Base-by-base conservation (phyloP, 2,329 filamentous ascomycete species). In the Hymenoscyphus scutula region DNA sequence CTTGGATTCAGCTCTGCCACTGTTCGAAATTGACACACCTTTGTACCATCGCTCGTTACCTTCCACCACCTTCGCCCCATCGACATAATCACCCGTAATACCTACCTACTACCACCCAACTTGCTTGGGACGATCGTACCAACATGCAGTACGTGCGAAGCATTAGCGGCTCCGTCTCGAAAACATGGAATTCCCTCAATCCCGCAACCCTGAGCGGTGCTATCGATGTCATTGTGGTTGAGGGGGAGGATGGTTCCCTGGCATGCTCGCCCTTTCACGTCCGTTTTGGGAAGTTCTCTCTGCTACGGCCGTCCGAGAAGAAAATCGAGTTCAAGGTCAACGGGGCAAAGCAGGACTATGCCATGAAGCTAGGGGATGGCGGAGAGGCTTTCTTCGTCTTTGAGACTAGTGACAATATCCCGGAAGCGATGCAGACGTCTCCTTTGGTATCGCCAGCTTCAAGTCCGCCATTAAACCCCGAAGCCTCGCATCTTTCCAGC, bases 161-260 rank as follows among this genome's bases (percentile, higher is more conserved):
- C 74, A 86, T 98, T 72, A 95, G 92, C 77, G 93, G 93, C 76
- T 96, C 92, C 59, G 94, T 99, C 72, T 96, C 93, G 71, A 97
- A 95, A 80, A 94, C 95, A 77, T 99, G 95, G 95, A 99, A 99
- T 78, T 97, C 93, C 29, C 96, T 99, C 82, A 99, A 99, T 77
- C 95, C 95, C 58, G 92, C 95, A 53, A 99, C 95, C 13, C 85
- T 99, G 62, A 97, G 92, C 79, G 95, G 95, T 74, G 95, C 95
- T 74, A 98, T 99, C 79, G 95, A 99, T 82, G 94, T 98, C 70
- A 97, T 99, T 70, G 94, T 99, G 61, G 92, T 99, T 63, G 92
- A 99, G 77, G 92, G 96, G 70, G 91, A 94, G 74, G 95, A 99
- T 82, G 95, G 91, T 79, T 82, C 80, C 48, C 83, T 98, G 62